Evolutionary conservation across 768 basidiomycete species (phyloP), one percentile per base, ranked within the genome.

Genomic region (Mycena polygramma): DNA sequence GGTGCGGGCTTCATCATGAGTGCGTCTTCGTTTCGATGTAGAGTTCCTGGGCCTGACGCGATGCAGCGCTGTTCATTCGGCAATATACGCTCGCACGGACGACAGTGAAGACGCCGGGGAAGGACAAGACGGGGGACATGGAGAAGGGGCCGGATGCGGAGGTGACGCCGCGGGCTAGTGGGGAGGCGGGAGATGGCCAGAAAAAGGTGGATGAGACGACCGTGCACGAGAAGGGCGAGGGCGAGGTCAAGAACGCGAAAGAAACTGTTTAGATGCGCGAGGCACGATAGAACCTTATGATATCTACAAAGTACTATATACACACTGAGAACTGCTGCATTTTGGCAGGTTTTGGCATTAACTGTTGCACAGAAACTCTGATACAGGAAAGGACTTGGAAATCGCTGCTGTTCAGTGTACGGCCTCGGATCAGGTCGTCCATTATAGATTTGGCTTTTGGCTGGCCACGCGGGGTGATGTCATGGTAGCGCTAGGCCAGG

Each of bases 51-150:
- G 7, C 15, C 37, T 53, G 24, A 30, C 19, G 36, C n/a, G 36
- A 55, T 55, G 54, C 74, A 91, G 89, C 87, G 20, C 72, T 92
- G 36, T 86, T 91, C 72, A 66, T 94, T 30, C 84, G 89, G 58
- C 82, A 83, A 35, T 93, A 94, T 78, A 85, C 89, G 37, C 80
- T 93, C 26, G 79, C 87, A 55, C 85, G 91, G 4, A 83, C 81
- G 48, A 79, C 85, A 36, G 82, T 89, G 20, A 83, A 78, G 26
- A 81, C 79, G 10, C 77, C 72, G 19, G 64, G 62, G 14, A 72
- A 77, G n/a, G 62, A 19, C 7, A 76, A 74, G 62, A 22, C 7
- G 55, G 81, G 73, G 8, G 84, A 81, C 22, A 70, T 74, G n/a
- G 82, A 83, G 73, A 78, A 78, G 67, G 77, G 73, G 24, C 68